Conservation (phyloP, 1,284 basidiomycete genomes). For the Inonotus hispidus region DNA sequence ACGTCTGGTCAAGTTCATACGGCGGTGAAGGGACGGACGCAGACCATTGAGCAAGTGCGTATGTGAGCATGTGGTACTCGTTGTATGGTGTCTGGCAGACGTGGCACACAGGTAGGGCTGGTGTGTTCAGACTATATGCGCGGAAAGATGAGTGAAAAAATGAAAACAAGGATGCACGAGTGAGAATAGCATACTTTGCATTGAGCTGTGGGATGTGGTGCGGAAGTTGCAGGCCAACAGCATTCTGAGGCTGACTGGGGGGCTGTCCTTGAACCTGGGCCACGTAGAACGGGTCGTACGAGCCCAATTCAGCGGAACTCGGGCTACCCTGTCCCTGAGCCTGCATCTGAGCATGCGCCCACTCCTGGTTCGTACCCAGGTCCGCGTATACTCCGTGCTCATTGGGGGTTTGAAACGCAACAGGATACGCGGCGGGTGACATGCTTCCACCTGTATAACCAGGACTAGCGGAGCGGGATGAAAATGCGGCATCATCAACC, state of each 20-base stretch:
- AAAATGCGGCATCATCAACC: conserved; percentile 5
- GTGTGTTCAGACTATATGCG: background rate
- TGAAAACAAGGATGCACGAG: background rate
- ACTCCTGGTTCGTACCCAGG: background rate
- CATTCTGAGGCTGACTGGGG: background rate
- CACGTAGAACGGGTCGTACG: background rate
- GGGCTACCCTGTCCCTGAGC: background rate
- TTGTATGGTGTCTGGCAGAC: conserved; percentile 8
- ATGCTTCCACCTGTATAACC: background rate
- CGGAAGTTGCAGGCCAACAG: background rate
- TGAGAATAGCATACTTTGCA: background rate
- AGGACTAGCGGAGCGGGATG: conserved; percentile 13
- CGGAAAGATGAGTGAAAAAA: background rate
- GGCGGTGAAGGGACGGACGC: background rate
- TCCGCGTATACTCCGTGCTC: background rate
- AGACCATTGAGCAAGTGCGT: background rate
- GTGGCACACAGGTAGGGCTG: background rate
- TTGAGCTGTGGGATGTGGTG: background rate
- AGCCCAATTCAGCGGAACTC: background rate
- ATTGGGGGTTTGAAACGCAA: background rate
- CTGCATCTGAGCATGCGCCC: background rate
- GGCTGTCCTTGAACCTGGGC: background rate
- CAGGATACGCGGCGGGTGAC: background rate
- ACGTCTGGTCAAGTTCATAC: background rate
- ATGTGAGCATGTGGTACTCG: background rate